Conservation (phyloP, 2,329 filamentous ascomycete genomes). For the Cryphonectria naterciae region DNA sequence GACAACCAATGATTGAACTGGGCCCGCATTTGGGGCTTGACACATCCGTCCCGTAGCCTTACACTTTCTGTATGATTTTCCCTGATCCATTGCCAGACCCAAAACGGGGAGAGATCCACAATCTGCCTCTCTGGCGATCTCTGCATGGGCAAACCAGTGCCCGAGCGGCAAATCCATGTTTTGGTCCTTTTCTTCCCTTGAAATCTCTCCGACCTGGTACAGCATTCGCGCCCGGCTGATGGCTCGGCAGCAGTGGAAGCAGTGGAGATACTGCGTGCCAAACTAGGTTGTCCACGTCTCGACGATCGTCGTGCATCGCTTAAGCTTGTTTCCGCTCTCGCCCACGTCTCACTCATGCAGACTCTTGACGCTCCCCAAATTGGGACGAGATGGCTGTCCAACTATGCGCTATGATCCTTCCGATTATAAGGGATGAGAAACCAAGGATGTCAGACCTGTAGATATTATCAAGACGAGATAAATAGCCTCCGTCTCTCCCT, state of each 20-base stretch:
- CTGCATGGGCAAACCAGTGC: background rate
- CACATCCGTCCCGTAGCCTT: constrained; percentile 15
- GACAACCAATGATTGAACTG: constrained; percentile 9
- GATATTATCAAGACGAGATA: constrained; percentile 22
- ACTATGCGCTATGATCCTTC: constrained; percentile 10
- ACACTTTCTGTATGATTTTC: constrained; percentile 23
- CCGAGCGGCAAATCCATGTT: constrained; percentile 4
- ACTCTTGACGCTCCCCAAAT: constrained; percentile 11
- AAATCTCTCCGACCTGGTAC: background rate
- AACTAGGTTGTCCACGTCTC: constrained; percentile 14
- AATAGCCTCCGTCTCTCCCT: constrained; percentile 17
- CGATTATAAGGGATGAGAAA: background rate
- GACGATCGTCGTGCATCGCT: background rate
- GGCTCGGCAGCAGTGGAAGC: constrained; percentile 11
- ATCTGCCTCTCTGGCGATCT: background rate
- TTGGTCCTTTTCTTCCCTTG: background rate
- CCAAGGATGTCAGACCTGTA: constrained; percentile 16
- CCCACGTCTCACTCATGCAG: constrained; percentile 12
- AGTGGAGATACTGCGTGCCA: constrained; percentile 12
- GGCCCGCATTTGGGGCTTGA: background rate
- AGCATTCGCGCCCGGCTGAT: background rate
- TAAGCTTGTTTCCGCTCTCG: background rate
- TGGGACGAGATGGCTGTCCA: constrained; percentile 17
- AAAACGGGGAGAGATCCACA: constrained; percentile 12
- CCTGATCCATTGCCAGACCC: constrained; percentile 16